A percentile compares a stretch with the other conserved stretches of the same genome.
Evolutionary conservation across 768 basidiomycete genomes (phyloP).

Genomic region (Pleurotus tuoliensis): DNA sequence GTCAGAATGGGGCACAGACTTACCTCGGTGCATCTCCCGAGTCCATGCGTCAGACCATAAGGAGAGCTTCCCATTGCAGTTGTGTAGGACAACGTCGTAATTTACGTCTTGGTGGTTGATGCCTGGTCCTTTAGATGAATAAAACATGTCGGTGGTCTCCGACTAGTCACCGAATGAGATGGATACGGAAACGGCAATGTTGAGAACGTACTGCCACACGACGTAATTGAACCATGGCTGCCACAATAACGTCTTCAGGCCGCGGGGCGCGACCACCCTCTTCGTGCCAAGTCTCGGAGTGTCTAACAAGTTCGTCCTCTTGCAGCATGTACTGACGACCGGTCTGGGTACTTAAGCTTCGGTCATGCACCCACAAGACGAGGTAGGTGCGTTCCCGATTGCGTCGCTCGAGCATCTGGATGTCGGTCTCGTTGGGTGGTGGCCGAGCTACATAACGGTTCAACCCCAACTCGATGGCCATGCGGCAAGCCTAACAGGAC

Average conservation of each 20-base stretch:
- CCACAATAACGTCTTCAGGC: conserved; percentile 78
- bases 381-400: conserved; percentile 86
- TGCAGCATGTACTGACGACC: conserved; percentile 87
- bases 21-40: conserved; percentile 68
- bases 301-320: conserved; percentile 75
- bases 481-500: conserved; percentile 65
- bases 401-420: conserved; percentile 69
- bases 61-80: conserved; percentile 68
- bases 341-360: conserved; percentile 82
- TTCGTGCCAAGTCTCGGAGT: conserved; percentile 70
- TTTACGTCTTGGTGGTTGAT: conserved; percentile 60
- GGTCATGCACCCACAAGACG: conserved; percentile 82
- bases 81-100: conserved; percentile 66
- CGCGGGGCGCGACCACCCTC: conserved; percentile 48
- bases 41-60: conserved; percentile 74
- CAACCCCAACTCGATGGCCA: conserved; percentile 81
- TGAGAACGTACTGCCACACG: conserved; percentile 63
- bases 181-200: background rate
- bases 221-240: conserved; percentile 73
- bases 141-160: conserved; percentile 76
- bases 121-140: conserved; percentile 42
- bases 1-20: conserved; percentile 10
- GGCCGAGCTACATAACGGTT: conserved; percentile 64
- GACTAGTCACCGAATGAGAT: conserved; percentile 37
- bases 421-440: conserved; percentile 55